phyloP scores from a whole-genome alignment of 352 stramenopile genomes.

The Hyaloperonospora arabidopsidis region DNA sequence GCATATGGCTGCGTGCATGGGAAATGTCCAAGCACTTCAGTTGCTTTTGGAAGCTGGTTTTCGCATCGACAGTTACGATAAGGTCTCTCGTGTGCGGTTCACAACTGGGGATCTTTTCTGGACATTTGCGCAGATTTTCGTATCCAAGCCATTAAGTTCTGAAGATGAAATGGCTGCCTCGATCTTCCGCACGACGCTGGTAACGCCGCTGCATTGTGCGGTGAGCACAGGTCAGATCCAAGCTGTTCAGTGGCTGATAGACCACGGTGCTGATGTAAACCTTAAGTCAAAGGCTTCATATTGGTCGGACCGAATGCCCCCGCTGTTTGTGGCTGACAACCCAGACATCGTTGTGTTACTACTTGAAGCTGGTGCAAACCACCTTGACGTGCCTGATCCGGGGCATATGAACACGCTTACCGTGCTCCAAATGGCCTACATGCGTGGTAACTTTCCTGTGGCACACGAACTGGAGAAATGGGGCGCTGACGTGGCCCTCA shows the following conservation, averaged over 20 bases:
- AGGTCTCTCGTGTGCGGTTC: slow-evolving; percentile 74
- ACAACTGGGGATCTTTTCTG: slow-evolving; percentile 76
- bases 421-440: slow-evolving; percentile 68
- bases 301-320: slow-evolving; percentile 57
- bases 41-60: slow-evolving; percentile 53
- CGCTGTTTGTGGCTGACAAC: slow-evolving; percentile 70
- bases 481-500: slow-evolving; percentile 69
- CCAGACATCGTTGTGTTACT: slow-evolving; percentile 52
- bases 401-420: slow-evolving; percentile 79
- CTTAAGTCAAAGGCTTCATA: slow-evolving; percentile 51
- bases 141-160: slow-evolving; percentile 31
- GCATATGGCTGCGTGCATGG: slow-evolving; percentile 65
- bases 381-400: slow-evolving; percentile 56
- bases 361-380: slow-evolving; percentile 55
- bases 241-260: slow-evolving; percentile 61
- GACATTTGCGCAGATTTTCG: slow-evolving; percentile 69
- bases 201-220: slow-evolving; percentile 73
- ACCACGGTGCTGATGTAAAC: slow-evolving; percentile 55
- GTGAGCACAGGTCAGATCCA: slow-evolving; percentile 62
- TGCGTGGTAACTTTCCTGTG: slow-evolving; percentile 69
- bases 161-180: slow-evolving; percentile 66
- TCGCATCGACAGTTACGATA: slow-evolving; percentile 55
- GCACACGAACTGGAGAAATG: slow-evolving; percentile 70
- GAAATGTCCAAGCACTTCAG: slow-evolving; percentile 60
- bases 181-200: slow-evolving; percentile 75